These are phyloP conservation scores for Eimeria acervulina DNA, from an alignment of 169 alveolate species.

Conservation along the genomic window DNA sequence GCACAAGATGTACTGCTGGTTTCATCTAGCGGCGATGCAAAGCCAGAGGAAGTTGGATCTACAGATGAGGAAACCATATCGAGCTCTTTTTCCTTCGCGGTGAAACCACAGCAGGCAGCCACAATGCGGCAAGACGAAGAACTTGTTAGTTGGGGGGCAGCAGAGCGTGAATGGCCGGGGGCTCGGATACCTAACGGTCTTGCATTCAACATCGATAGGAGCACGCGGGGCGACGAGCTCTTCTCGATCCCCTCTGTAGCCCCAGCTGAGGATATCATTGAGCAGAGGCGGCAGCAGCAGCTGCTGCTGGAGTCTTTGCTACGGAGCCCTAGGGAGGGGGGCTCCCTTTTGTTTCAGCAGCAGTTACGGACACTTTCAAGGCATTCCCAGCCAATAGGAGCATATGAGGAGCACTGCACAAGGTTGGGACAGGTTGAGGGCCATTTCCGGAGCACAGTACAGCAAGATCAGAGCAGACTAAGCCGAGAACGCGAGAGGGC, in stretches of 20 bases:
- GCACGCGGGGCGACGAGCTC: neutral
- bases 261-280: neutral
- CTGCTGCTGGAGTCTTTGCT: slow-evolving; percentile 20
- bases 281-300: slow-evolving; percentile 47
- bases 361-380: slow-evolving; percentile 1
- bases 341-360: neutral
- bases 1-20: neutral
- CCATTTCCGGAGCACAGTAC: neutral
- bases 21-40: neutral
- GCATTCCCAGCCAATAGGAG: neutral
- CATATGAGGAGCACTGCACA: neutral
- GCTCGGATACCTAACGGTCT: neutral
- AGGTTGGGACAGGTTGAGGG: neutral
- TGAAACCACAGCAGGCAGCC: neutral
- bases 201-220: neutral
- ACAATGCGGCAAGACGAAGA: neutral
- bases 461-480: slow-evolving; percentile 13
- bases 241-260: neutral
- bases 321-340: neutral
- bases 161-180: neutral
- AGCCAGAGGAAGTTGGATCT: neutral
- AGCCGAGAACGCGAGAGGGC: neutral
- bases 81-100: neutral
- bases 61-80: neutral
- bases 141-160: neutral